A percentile compares a stretch with the other conserved stretches of the same genome.
Evolutionary conservation across 345 rosid species (phyloP).

Genomic region (Clarkia xantiana): DNA sequence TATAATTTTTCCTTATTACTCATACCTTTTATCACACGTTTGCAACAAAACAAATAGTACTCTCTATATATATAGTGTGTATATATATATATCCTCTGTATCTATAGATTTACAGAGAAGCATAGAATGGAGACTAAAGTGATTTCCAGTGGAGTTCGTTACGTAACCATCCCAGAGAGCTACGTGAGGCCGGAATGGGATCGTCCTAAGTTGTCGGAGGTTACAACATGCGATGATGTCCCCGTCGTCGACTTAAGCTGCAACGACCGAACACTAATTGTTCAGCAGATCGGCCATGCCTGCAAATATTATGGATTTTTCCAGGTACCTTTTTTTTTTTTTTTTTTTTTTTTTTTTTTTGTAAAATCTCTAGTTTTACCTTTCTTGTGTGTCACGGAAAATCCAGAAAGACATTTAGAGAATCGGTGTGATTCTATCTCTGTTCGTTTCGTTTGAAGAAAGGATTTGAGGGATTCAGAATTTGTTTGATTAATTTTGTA

Average conservation of each 20-base stretch:
- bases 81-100: too few species aligned
- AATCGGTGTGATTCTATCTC: too few species aligned
- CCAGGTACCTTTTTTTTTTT: constrained; percentile 24
- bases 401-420: too few species aligned
- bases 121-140: constrained; percentile 57
- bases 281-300: constrained; percentile 34
- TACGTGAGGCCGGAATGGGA: constrained; percentile 58
- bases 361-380: neutral
- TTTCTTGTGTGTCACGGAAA: too few species aligned
- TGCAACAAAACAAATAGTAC: too few species aligned
- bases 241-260: constrained; percentile 53
- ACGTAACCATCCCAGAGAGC: constrained; percentile 40
- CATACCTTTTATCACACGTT: too few species aligned
- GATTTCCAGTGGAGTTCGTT: constrained; percentile 41
- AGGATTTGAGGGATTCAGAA: too few species aligned
- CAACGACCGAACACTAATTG: constrained; percentile 24
- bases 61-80: too few species aligned
- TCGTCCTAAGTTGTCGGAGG: constrained; percentile 53
- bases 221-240: constrained; percentile 32
- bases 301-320: constrained; percentile 52
- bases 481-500: too few species aligned
- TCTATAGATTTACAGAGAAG: too few species aligned
- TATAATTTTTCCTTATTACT: too few species aligned
- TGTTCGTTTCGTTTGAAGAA: too few species aligned
- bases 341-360: neutral